These are phyloP conservation scores for Fraxinus dipetala DNA, from an alignment of 305 asterid genomes.

Conservation along the genomic window DNA sequence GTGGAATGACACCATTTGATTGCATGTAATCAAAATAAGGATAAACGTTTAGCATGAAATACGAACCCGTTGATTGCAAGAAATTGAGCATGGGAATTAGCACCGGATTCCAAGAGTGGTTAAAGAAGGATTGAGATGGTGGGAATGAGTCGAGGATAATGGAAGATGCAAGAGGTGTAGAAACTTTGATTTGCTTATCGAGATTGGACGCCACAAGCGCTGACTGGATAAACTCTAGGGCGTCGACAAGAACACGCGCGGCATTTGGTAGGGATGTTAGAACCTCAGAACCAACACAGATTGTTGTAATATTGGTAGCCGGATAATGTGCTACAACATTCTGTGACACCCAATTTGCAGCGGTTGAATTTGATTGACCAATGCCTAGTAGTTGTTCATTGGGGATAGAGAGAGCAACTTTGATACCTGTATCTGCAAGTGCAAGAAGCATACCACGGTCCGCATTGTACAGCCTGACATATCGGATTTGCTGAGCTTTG, in stretches of 20 bases:
- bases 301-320: constrained; percentile 65
- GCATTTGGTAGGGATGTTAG: constrained; percentile 60
- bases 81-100: constrained; percentile 58
- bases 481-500: constrained; percentile 65
- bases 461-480: constrained; percentile 66
- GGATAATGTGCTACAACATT: constrained; percentile 75
- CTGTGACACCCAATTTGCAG: constrained; percentile 88
- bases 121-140: constrained; percentile 85
- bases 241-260: constrained; percentile 53
- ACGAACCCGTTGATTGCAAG: constrained; percentile 61
- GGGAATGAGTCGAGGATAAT: constrained; percentile 76
- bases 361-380: constrained; percentile 77
- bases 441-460: constrained; percentile 91
- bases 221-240: constrained; percentile 69
- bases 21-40: constrained; percentile 72
- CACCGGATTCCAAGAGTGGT: constrained; percentile 62
- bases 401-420: constrained; percentile 64
- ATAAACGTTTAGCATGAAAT: constrained; percentile 73
- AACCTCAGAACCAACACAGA: constrained; percentile 85
- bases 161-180: constrained; percentile 75
- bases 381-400: constrained; percentile 72
- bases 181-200: constrained; percentile 65
- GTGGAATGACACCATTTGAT: constrained; percentile 72
- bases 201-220: constrained; percentile 81
- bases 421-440: constrained; percentile 70